phyloP scores from a whole-genome alignment of 768 basidiomycete species.

The Suillus subluteus region DNA sequence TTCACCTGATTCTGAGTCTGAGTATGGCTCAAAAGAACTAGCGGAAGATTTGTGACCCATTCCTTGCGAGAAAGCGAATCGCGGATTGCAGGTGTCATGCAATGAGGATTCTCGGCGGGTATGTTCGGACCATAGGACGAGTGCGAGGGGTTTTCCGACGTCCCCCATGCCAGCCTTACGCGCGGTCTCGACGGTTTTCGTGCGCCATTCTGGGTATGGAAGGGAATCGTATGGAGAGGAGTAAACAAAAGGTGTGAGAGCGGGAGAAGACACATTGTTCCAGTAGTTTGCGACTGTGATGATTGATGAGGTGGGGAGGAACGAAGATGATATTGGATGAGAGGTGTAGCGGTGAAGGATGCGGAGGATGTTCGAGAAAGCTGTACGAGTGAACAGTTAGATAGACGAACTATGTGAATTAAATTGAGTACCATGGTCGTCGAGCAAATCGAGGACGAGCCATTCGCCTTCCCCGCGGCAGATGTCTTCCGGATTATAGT shows the following conservation, averaged over 20 bases:
- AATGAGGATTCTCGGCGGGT: conserved; percentile 20
- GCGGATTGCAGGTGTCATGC: conserved; percentile 27
- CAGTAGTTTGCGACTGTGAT: conserved; percentile 56
- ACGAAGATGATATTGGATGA: conserved; percentile 42
- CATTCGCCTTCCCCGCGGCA: conserved; percentile 42
- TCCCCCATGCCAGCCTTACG: conserved; percentile 61
- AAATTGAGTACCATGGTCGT: conserved; percentile 42
- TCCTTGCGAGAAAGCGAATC: conserved; percentile 26
- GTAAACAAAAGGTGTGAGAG: conserved; percentile 30
- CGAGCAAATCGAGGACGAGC: conserved; percentile 56
- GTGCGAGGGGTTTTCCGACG: conserved; percentile 56
- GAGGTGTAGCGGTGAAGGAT: conserved; percentile 51
- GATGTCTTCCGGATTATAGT: conserved; percentile 14
- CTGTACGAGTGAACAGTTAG: conserved; percentile 29
- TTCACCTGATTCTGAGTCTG: conserved; percentile 41
- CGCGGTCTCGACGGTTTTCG: conserved; percentile 51
- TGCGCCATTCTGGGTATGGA: conserved; percentile 72
- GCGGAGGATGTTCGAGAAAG: conserved; percentile 52
- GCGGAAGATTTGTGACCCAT: conserved; percentile 24
- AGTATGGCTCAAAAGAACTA: conserved; percentile 11
- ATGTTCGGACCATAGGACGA: conserved; percentile 41
- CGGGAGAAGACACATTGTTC: conserved; percentile 12
- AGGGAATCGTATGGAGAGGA: conserved; percentile 41
- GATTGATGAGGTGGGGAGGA: conserved; percentile 48
- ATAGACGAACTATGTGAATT: neutral